These are phyloP conservation scores for Stagonosporopsis vannaccii DNA, from an alignment of 2,329 filamentous ascomycete species.

Conservation along the genomic window DNA sequence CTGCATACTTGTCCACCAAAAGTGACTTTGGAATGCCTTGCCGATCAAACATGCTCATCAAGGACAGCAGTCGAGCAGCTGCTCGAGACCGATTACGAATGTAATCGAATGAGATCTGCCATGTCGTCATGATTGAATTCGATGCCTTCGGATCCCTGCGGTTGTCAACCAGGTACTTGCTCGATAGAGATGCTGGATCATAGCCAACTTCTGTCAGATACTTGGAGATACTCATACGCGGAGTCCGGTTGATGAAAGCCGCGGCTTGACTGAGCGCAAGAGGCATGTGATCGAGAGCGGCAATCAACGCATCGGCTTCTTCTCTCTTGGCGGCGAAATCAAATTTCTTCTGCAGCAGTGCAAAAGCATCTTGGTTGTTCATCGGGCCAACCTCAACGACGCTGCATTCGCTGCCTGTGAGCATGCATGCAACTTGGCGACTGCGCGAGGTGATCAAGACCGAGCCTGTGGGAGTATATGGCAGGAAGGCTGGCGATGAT, in stretches of 20 bases:
- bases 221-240: conserved; percentile 6
- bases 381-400: conserved; percentile 18
- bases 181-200: background rate
- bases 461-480: conserved; percentile 6
- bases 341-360: conserved; percentile 21
- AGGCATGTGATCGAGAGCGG: conserved; percentile 14
- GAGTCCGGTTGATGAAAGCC: conserved; percentile 4
- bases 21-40: conserved; percentile 32
- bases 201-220: background rate
- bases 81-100: conserved; percentile 38
- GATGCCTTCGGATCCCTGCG: conserved; percentile 8
- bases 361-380: conserved; percentile 5
- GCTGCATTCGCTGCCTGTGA: conserved; percentile 16
- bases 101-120: conserved; percentile 45
- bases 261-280: conserved; percentile 16
- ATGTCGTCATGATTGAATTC: conserved; percentile 44
- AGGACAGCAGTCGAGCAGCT: conserved; percentile 54
- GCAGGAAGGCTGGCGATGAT: background rate
- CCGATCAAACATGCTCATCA: conserved; percentile 39
- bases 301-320: conserved; percentile 1
- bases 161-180: background rate
- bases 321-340: background rate
- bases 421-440: conserved; percentile 6
- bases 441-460: conserved; percentile 21
- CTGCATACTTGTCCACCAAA: conserved; percentile 20